Evolutionary conservation across 164 flowering plant genomes (phyloP), one percentile per base, ranked within the genome.

Genomic region (Protea cynaroides): DNA sequence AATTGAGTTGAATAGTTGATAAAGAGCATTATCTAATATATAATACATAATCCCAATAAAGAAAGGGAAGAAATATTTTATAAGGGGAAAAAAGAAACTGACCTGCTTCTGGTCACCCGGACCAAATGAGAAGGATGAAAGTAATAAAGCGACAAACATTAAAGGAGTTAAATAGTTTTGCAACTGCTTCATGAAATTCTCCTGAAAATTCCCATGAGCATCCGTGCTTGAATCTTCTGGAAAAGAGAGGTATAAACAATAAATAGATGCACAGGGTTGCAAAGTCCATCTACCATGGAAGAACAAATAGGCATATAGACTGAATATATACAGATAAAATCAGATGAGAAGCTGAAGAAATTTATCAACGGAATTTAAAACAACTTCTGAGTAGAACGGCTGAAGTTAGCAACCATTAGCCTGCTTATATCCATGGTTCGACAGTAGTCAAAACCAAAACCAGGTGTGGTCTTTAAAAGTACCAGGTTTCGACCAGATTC

Each of bases 31-130:
- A 29, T 29, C 34, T 3, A 29, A 29, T 1, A 40, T 40, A 40
- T 40, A 29, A 29, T 1, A 40, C 8, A 40, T 40, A 40, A 6
- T 40, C 46, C 1, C 9, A 3, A 10, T 29, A 29, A 29, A 29
- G 34, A 29, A 29, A 29, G 5, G 34, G 34, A 29, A 29, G 34
- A 29, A 29, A 29, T 5, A 29, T 40, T 40, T 40, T 10, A 49
- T 4, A 15, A 49, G 52, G n/a, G n/a, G 2, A 18, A 40, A 40
- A 1, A 19, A 18, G 15, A 49, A 49, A 17, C 54, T 29, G 25
- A 85, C 90, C 87, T 83, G 86, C 68, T 82, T 79, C 72, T 84
- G 80, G 61, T 86, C 91, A 59, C 59, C 69, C 61, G 85, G 53
- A 58, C 81, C 80, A 72, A 82, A 83, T 57, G 82, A 58, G 67